Evolutionary conservation across 208 protist species (phyloP), one percentile per base, ranked within the genome.

Genomic region (Herpetomonas tarakana): DNA sequence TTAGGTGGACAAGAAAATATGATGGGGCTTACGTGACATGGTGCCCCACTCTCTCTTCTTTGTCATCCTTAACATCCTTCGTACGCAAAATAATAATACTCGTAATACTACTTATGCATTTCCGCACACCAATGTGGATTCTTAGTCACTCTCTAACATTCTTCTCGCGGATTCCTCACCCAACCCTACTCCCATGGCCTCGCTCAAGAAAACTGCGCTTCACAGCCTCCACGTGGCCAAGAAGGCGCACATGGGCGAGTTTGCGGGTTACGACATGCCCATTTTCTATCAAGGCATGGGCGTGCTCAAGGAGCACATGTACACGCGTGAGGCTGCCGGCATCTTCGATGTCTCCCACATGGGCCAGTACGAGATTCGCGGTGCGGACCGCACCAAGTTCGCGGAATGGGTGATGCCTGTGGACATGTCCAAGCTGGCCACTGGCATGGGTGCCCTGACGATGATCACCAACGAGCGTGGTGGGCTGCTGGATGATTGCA

Each of bases 271-370:
- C 65, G 79, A 88, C 31, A 98, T 99, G 96, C 98, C 98, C n/a
- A 87, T 99, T 16, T 75, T 88, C 54, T 99, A 98, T 76, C 59
- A 72, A 7, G 82, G 74, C 30, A 65, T 69, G 46, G 89, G 90
- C 29, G 83, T 97, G 16, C 76, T 96, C 14, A 88, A 90, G 27
- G 91, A 95, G 52, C 95, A 98, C 74, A 22, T 90, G 16, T 93
- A 97, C 72, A 95, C 84, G 1, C 82, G 97, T 56, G 63, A 78
- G 51, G 79, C 78, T 1, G 77, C 83, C n/a, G 72, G 83, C 39
- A 67, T 99, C 24, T 99, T 99, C 63, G 98, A 99, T 66, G 93
- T 99, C 0, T 98, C 95, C 18, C 97, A 99, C 80, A 97, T 99
- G 96, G 92, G 93, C 27, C 94, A 98, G 67, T 73, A 98, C 55